Conservation (phyloP, 306 rosid species). For the Comarum palustre region DNA sequence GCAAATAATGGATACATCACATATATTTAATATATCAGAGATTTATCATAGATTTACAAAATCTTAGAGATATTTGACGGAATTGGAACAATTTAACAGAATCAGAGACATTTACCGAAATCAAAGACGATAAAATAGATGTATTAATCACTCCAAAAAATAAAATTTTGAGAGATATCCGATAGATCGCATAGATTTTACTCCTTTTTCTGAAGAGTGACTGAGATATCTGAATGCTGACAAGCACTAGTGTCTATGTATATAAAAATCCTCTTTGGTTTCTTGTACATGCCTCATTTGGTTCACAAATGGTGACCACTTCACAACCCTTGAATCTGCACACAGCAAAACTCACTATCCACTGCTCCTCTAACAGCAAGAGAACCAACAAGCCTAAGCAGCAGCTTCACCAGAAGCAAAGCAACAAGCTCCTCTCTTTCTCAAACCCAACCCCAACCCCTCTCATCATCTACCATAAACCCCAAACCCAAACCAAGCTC, state of each 20-base stretch:
- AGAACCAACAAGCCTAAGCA: conserved; percentile 27
- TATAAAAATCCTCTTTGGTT: not conserved
- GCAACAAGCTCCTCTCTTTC: conserved; percentile 36
- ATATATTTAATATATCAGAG: no score
- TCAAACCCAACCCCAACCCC: conserved; percentile 68
- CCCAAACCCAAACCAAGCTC: conserved; percentile 49
- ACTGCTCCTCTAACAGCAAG: conserved; percentile 38
- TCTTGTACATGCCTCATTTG: not conserved
- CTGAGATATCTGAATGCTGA: not conserved
- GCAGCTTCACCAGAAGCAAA: conserved; percentile 28
- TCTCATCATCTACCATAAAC: conserved; percentile 49
- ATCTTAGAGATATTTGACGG: no score
- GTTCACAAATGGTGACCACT: conserved; percentile 35
- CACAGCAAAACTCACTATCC: conserved; percentile 10
- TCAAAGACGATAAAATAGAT: no score
- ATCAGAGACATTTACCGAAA: no score
- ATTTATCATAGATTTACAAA: no score
- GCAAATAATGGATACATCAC: no score
- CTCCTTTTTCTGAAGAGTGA: no score
- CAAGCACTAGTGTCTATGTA: not conserved
- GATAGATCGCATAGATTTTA: no score
- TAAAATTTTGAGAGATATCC: no score
- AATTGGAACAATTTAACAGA: no score
- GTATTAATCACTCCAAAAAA: no score
- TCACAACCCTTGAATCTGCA: conserved; percentile 19